Evolutionary conservation across 805 yeast species (phyloP).

Genomic region (Aciculoconidium aculeatum): DNA sequence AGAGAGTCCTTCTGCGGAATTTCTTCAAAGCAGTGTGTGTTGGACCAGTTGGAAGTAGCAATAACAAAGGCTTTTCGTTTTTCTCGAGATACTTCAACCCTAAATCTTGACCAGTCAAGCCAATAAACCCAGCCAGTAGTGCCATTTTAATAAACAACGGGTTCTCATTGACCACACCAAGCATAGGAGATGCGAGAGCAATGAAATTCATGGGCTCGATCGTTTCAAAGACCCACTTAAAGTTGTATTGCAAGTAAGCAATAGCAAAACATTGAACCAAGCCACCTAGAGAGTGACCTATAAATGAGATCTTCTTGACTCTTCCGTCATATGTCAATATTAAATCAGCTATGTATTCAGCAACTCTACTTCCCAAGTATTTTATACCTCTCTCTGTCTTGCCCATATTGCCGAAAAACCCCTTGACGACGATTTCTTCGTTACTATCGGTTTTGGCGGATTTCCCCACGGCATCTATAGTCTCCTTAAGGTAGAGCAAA

Average conservation of each 20-base stretch:
- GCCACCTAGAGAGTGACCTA: constrained; percentile 95
- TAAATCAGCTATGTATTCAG: constrained; percentile 60
- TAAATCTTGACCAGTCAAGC: constrained; percentile 86
- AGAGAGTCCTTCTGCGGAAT: constrained; percentile 70
- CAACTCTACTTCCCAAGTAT: constrained; percentile 77
- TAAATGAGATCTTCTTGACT: constrained; percentile 68
- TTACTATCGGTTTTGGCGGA: no score
- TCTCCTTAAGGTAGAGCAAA: constrained; percentile 81
- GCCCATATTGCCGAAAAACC: constrained; percentile 77
- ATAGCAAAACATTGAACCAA: constrained; percentile 86
- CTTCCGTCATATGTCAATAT: constrained; percentile 27
- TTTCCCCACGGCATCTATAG: constrained; percentile 47
- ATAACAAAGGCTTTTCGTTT: constrained; percentile 57
- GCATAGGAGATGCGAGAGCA: constrained; percentile 79
- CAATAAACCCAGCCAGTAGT: constrained; percentile 82
- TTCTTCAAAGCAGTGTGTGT: constrained; percentile 56
- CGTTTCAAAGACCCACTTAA: constrained; percentile 64
- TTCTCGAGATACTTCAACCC: constrained; percentile 50
- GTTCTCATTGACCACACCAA: constrained; percentile 85
- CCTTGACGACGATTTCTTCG: constrained; percentile 74
- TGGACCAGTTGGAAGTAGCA: constrained; percentile 71
- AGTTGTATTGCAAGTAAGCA: constrained; percentile 63
- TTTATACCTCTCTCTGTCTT: constrained; percentile 86
- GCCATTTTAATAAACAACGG: constrained; percentile 83
- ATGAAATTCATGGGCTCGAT: constrained; percentile 74